Evolutionary conservation across 805 yeast genomes (phyloP).

Genomic region (Cyberlindnera maritima): DNA sequence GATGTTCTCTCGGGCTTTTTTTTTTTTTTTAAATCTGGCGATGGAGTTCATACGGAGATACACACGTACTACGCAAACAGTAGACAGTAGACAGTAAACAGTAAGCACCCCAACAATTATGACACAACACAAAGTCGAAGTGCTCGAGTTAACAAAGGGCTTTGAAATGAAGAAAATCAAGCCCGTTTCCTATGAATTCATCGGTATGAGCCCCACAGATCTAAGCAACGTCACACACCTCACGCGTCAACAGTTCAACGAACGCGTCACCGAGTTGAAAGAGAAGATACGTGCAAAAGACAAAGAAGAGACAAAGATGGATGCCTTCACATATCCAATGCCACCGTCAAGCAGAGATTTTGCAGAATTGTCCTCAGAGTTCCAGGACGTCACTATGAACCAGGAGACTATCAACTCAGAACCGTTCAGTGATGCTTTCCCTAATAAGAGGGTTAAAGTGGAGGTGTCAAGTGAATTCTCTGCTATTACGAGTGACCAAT

Average conservation of each 20-base stretch:
- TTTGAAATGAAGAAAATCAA: constrained; percentile 7
- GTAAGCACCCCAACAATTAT: not conserved
- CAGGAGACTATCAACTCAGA: constrained; percentile 1
- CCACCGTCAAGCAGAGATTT: not conserved
- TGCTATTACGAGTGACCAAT: constrained; percentile 10
- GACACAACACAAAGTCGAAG: constrained; percentile 1
- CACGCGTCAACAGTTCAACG: constrained; percentile 3
- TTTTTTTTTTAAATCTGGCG: not conserved
- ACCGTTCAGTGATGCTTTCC: constrained; percentile 4
- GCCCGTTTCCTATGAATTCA: not conserved
- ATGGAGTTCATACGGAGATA: not conserved
- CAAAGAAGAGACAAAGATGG: too few species aligned
- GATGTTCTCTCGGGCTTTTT: not conserved
- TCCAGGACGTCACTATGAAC: constrained; percentile 6
- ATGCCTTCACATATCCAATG: too few species aligned
- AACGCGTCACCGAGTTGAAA: constrained; percentile 5
- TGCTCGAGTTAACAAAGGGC: constrained; percentile 11
- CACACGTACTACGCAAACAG: too few species aligned
- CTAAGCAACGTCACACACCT: constrained; percentile 4
- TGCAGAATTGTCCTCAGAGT: constrained; percentile 11
- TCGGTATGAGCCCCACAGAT: constrained; percentile 10
- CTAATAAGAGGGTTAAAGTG: constrained; percentile 2
- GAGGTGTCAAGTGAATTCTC: constrained; percentile 11
- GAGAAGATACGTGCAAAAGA: not conserved
- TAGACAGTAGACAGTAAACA: too few species aligned